Evolutionary conservation across 2,329 filamentous ascomycete genomes (phyloP).

Genomic region (Talaromyces sp.): DNA sequence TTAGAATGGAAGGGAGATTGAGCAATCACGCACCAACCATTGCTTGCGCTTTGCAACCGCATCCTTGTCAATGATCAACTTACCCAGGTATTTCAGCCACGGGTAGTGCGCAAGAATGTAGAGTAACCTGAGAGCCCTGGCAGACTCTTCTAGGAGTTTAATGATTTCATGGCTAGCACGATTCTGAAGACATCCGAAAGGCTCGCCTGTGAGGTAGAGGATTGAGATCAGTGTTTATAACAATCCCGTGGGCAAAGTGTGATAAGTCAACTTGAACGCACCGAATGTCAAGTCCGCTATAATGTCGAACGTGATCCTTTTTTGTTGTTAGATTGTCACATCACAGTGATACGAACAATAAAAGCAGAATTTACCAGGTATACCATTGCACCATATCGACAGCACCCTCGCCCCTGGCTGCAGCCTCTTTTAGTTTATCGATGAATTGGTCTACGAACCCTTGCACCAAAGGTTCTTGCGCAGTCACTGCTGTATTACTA

Average conservation of each 20-base stretch:
- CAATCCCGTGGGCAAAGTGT: background rate
- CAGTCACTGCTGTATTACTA: background rate
- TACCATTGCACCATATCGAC: background rate
- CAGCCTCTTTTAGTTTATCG: background rate
- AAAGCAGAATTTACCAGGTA: background rate
- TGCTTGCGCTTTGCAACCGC: background rate
- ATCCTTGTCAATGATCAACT: background rate
- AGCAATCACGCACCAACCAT: background rate
- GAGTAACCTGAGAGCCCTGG: background rate
- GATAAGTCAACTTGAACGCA: background rate
- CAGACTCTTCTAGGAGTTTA: background rate
- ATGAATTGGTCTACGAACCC: background rate
- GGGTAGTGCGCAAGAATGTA: background rate
- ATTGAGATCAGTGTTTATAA: background rate
- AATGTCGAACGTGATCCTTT: background rate
- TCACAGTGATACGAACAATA: too few relatives aligned
- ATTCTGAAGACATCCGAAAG: background rate
- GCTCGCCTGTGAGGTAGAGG: background rate
- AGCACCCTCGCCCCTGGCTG: background rate
- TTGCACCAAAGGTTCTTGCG: background rate
- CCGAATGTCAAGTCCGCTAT: background rate
- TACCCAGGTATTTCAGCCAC: slow-evolving; percentile 8
- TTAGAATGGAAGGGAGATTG: background rate
- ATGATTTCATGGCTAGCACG: background rate
- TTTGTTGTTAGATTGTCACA: too few relatives aligned